phyloP scores from a whole-genome alignment of 169 alveolate species.

The Eimeria brunetti region DNA sequence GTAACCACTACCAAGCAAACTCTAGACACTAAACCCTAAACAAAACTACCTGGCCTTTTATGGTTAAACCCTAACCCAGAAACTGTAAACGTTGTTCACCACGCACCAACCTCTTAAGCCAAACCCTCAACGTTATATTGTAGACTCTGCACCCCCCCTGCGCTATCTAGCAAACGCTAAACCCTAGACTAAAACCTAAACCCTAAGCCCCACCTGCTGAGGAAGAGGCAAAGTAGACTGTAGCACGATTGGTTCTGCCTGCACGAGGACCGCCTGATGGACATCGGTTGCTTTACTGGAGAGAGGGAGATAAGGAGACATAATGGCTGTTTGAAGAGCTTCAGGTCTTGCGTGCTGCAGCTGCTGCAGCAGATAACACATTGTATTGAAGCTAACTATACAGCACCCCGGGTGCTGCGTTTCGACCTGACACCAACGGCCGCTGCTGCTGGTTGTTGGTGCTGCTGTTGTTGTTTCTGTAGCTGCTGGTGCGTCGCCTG shows the following conservation, averaged over 20 bases:
- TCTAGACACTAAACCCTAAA: neutral
- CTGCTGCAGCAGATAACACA: neutral
- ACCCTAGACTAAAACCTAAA: neutral
- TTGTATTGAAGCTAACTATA: constrained; percentile 46
- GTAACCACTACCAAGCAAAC: neutral
- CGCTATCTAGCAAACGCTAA: neutral
- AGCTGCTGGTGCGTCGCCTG: neutral
- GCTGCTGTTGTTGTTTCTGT: neutral
- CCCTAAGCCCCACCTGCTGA: constrained; percentile 45
- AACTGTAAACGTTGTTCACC: neutral
- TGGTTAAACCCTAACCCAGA: neutral
- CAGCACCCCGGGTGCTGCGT: constrained; percentile 63
- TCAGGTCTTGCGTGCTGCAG: neutral
- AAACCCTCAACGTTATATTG: neutral
- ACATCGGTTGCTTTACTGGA: neutral
- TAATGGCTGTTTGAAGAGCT: neutral
- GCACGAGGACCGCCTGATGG: constrained; percentile 4
- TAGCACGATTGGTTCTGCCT: constrained; percentile 60
- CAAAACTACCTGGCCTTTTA: neutral
- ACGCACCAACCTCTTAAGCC: neutral
- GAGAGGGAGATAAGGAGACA: neutral
- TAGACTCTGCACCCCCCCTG: neutral
- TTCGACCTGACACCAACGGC: constrained; percentile 51
- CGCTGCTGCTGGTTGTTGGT: neutral
- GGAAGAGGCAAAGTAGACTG: constrained; percentile 76